These are phyloP conservation scores for Lentinula sp. DNA, from an alignment of 768 basidiomycete species.

Conservation along the genomic window DNA sequence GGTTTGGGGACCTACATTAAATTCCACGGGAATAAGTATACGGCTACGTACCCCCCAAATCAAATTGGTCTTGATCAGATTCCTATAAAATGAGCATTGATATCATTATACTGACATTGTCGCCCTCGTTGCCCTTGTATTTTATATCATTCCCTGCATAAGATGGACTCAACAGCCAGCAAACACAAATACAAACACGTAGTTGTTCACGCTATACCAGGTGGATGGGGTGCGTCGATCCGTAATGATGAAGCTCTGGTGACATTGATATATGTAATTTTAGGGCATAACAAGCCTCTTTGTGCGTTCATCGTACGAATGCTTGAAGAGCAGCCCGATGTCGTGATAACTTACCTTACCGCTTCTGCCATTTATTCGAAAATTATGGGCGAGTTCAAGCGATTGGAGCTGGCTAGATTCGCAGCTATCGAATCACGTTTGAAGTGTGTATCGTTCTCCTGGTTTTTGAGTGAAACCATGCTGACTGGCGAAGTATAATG, in stretches of 20 bases:
- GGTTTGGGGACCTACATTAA: too few species aligned
- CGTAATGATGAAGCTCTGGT: too few species aligned
- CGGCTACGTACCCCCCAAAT: too few species aligned
- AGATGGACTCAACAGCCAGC: not conserved
- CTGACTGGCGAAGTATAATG: not conserved
- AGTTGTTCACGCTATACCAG: not conserved
- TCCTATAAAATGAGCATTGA: too few species aligned
- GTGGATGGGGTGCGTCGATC: not conserved
- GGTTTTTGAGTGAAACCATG: too few species aligned
- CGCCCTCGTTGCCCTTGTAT: too few species aligned
- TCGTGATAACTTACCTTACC: not conserved
- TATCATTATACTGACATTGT: too few species aligned
- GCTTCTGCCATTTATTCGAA: not conserved
- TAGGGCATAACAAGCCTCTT: slow-evolving; percentile 3
- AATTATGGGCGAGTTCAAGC: not conserved
- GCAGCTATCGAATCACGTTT: not conserved
- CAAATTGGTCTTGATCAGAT: too few species aligned
- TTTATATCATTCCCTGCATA: not conserved
- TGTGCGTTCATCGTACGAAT: not conserved
- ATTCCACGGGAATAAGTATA: too few species aligned
- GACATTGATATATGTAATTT: too few species aligned
- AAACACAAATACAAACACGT: not conserved
- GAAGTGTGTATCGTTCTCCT: not conserved
- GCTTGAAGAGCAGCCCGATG: not conserved
- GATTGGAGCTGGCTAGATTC: not conserved